Evolutionary conservation across 148 eudicot species (phyloP), one percentile per base, ranked within the genome.

Genomic region (Euryodendron excelsum): DNA sequence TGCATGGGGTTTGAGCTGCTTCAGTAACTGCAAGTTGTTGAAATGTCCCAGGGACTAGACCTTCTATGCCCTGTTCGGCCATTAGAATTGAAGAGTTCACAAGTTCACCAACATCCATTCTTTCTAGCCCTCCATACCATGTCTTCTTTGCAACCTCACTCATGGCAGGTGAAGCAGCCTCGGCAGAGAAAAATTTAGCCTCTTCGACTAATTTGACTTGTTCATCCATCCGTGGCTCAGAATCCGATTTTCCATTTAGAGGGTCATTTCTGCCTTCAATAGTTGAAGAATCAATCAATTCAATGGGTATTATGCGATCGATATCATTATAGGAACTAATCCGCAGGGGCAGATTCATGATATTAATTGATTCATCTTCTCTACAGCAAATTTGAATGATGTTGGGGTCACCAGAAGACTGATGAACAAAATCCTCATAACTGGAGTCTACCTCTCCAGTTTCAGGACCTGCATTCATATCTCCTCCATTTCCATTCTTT

Each of bases 11-110:
- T 67, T 36, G 73, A 67, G 63, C 34, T 67, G 53, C 72, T 50
- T 66, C 72, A 14, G 63, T 66, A 18, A 27, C 79, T 30, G 39
- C 64, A 25, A 44, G 7, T 47, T 69, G 73, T 34, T 66, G 45
- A 66, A n/a, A 34, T 66, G 47, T 66, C 70, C 23, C 47, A 47
- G 27, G 27, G 17, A 76, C 71, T 50, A 76, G 30, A 33, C 48
- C 79, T 76, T 63, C 45, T 58, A 77, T 77, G 52, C n/a, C 23
- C 31, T n/a, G 72, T 47, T 69, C 73, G 36, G 25, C 80, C 66
- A 68, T 27, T 77, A 55, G 60, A 68, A 52, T 68, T 45, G 80
- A 77, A 37, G 31, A 69, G 56, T 30, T 67, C 61, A 74, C 77
- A 48, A 60, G 67, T 23, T 74, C 77, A 41, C 68, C 65, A 56